Base-by-base conservation (phyloP, 768 basidiomycete species). In the Termitomyces sp. region DNA sequence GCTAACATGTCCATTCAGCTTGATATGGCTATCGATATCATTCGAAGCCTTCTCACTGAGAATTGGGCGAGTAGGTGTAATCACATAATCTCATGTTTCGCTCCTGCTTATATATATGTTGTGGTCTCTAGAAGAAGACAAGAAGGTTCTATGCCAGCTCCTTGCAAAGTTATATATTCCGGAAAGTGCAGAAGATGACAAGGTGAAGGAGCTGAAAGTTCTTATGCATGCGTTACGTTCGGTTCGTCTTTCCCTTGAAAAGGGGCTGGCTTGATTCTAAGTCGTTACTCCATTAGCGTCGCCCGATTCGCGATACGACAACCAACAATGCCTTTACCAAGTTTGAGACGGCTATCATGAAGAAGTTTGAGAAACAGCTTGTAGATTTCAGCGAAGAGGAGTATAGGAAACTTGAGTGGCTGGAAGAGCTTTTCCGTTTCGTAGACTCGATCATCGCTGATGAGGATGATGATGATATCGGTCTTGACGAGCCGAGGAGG, bases 381-480 rank as follows among this genome's bases (percentile, higher is more conserved):
- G 83, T 85, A 56, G 79, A 78, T 55, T 87, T 91, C 66, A 83
- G 77, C 56, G 88, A 90, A 63, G 86, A 81, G 36, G 87, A 91
- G 40, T 85, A 82, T 55, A 73, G 86, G 55, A 75, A 86, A 52
- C 73, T 91, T 3, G 80, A 84, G 50, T 73, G 81, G 27, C 76
- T 89, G 25, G 77, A 82, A 38, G 77, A 81, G 0, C 62, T 89
- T 25, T 91, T 91, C 63, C 76, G 80, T 43, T 88, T 88, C 64
- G 62, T 91, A 66, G 89, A 91, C 58, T 81, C 84, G 10, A 80
- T 91, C 40, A 76, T 88, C 39, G 84, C 88, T 2, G 68, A 83
- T 39, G 85, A 83, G n/a, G 85, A 85, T 6, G 81, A 78, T 7
- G 84, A 86, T 38, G 70, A 75, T 16, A 56, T 71, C 5, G 74